Evolutionary conservation across 805 yeast species (phyloP).

Genomic region (Saccharomycopsis vini): DNA sequence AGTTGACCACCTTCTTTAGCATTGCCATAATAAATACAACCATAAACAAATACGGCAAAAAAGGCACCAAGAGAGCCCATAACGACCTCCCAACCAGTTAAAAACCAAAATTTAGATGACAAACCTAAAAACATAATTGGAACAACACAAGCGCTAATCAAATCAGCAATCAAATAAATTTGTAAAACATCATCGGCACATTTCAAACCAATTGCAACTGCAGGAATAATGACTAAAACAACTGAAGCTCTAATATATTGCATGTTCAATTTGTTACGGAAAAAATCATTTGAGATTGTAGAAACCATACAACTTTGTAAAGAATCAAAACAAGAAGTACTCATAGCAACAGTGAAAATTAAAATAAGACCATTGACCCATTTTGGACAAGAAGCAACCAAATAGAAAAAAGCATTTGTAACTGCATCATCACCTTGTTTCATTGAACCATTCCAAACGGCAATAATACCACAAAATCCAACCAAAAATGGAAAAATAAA

Average conservation of each 20-base stretch:
- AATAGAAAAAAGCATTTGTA: conserved; percentile 59
- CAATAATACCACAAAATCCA: conserved; percentile 79
- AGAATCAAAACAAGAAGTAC: conserved; percentile 86
- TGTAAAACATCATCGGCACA: conserved; percentile 77
- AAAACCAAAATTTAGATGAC: conserved; percentile 53
- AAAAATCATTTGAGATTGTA: conserved; percentile 79
- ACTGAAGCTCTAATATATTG: conserved; percentile 64
- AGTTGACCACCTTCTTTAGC: conserved; percentile 74
- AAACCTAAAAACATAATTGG: conserved; percentile 80
- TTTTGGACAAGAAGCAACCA: conserved; percentile 63
- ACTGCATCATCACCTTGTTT: conserved; percentile 37
- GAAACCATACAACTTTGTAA: conserved; percentile 84
- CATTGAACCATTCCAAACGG: conserved; percentile 78
- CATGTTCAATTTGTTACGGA: conserved; percentile 68
- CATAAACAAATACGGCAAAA: conserved; percentile 71
- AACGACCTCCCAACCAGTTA: conserved; percentile 74
- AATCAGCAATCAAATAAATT: conserved; percentile 84
- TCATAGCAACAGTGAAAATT: conserved; percentile 61
- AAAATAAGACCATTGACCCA: conserved; percentile 84
- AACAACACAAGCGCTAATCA: conserved; percentile 77
- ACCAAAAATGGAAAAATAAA: conserved; percentile 58
- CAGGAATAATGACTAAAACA: conserved; percentile 73
- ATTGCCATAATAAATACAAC: conserved; percentile 63
- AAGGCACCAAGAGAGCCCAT: conserved; percentile 80
- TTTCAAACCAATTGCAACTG: conserved; percentile 72